Evolutionary conservation across 1,284 basidiomycete species (phyloP).

Genomic region (Pseudozyma sp.): DNA sequence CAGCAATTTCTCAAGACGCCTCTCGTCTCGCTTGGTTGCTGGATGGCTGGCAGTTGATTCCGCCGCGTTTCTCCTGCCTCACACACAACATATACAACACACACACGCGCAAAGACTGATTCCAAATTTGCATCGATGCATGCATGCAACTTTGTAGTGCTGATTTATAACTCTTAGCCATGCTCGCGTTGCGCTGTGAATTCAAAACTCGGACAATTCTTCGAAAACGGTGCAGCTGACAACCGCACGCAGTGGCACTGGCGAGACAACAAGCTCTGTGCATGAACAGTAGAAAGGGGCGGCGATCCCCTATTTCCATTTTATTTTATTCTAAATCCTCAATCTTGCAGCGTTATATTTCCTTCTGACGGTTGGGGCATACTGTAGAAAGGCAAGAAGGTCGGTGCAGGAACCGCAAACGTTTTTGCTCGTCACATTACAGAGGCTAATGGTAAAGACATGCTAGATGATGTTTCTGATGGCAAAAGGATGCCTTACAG

Average conservation of each 20-base stretch:
- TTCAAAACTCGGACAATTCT: not conserved
- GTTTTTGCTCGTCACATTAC: too few species aligned
- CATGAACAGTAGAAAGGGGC: not conserved
- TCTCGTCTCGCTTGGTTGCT: not conserved
- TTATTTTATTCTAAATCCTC: not conserved
- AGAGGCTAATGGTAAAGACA: too few species aligned
- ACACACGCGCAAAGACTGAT: not conserved
- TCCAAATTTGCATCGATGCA: not conserved
- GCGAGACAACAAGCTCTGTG: too few species aligned
- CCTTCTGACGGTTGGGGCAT: too few species aligned
- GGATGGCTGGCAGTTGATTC: not conserved
- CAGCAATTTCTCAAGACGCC: too few species aligned
- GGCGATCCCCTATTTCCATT: conserved; percentile 3
- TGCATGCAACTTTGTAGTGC: not conserved
- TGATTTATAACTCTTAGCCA: conserved; percentile 4
- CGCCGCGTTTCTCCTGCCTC: not conserved
- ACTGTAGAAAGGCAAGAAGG: too few species aligned
- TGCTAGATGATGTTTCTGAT: too few species aligned
- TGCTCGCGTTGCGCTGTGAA: not conserved
- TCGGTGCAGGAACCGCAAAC: too few species aligned
- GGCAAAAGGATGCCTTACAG: not conserved
- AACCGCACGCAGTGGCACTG: not conserved
- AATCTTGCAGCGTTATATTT: not conserved
- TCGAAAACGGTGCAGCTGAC: conserved; percentile 1
- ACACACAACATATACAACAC: not conserved